Base-by-base conservation (phyloP, 2,329 filamentous ascomycete species). In the Cercospora sp. region DNA sequence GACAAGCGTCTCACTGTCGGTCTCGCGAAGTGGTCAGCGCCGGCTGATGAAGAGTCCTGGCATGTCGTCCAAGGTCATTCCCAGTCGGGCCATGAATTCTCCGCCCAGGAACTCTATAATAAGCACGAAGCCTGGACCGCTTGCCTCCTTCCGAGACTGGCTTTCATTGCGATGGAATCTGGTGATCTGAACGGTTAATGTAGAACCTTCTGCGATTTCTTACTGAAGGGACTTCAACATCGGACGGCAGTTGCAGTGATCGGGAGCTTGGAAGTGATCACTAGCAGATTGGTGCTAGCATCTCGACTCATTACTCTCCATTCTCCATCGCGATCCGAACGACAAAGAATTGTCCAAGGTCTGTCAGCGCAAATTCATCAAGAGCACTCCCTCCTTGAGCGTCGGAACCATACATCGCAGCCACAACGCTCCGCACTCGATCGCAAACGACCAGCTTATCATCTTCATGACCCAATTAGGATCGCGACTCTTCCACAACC, bases 391-490 rank as follows among this genome's bases (percentile, higher is more conserved):
- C 23, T 57, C 12, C 48, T 55, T 64, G 18, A 64, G 48, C 5
- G 36, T 53, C 20, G 63, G 57, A 16, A 18, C 28, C 28, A 28
- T 42, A 20, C 12, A 26, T 20, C 66, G 51, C 18, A 63, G 20
- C 48, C 63, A 63, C 6, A 68, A 26, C 6, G 63, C 66, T 5
- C 58, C 66, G 48, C 28, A 12, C 33, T 68, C 66, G 28, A 68
- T 40, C 10, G 59, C 58, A 26, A 65, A 65, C 23, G 20, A 26
- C 66, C 66, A 68, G 26, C 63, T 36, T 2, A 53, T 18, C 18
- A 68, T n/a, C 12, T 45, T 55, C 59, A 63, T 64, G 16, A 60
- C 48, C 59, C 45, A 65, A 6, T 58, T 20, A n/a, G 58, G 58
- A 33, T 53, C 40, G 16, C 20, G 10, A 18, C 45, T 57, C 23